Evolutionary conservation across 2,329 filamentous ascomycete genomes (phyloP).

Genomic region (Reticulascus tulasneorum): DNA sequence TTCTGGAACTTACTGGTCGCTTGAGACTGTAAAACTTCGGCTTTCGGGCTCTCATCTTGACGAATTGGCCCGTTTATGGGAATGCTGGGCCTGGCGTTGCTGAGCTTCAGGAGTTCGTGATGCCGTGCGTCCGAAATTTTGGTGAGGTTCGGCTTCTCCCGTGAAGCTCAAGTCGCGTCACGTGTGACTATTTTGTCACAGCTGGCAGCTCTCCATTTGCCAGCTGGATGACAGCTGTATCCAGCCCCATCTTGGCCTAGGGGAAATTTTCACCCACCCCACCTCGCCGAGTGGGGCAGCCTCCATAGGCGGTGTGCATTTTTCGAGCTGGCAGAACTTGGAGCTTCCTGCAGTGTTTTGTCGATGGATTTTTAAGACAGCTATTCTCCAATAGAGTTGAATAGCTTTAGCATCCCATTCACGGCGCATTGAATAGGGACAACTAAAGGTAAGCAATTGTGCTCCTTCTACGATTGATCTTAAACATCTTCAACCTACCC

Average conservation of each 20-base stretch:
- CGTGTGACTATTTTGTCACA: too few species aligned
- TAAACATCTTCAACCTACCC: too few species aligned
- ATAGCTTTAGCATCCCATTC: too few species aligned
- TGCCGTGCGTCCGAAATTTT: conserved; percentile 13
- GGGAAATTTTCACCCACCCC: conserved; percentile 12
- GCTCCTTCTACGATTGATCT: too few species aligned
- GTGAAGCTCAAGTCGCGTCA: too few species aligned
- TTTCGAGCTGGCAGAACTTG: conserved; percentile 13
- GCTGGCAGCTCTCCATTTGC: conserved; percentile 4
- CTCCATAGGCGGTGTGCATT: conserved; percentile 12
- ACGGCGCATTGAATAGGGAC: too few species aligned
- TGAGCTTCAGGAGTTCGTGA: conserved; percentile 12
- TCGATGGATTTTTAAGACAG: too few species aligned
- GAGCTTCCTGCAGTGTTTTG: conserved; percentile 10
- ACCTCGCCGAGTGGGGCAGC: conserved; percentile 5
- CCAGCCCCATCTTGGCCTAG: conserved; percentile 2
- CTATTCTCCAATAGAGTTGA: too few species aligned
- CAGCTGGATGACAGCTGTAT: neutral
- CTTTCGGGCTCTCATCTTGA: conserved; percentile 48
- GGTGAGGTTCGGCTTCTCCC: conserved; percentile 12
- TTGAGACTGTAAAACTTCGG: conserved; percentile 65
- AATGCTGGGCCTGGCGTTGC: conserved; percentile 5
- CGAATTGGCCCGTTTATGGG: conserved; percentile 20
- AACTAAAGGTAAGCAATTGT: too few species aligned
- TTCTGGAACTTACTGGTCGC: conserved; percentile 50